Conservation (phyloP, 257 asterid species). For the Primulina huaijiensis region DNA sequence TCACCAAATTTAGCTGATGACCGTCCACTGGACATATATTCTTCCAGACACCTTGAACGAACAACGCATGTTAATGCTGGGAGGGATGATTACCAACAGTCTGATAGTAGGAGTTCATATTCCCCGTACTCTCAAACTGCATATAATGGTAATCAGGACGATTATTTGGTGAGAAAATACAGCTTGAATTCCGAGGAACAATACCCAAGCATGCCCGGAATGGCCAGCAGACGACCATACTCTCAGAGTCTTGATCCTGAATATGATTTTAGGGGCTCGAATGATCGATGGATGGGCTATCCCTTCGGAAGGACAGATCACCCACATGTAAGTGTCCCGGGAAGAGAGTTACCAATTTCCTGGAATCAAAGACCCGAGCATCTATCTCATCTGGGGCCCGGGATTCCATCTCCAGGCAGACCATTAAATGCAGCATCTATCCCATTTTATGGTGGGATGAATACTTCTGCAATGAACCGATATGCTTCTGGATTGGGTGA, state of each 20-base stretch:
- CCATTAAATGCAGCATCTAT: slow-evolving; percentile 12
- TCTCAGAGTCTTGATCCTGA: slow-evolving; percentile 31
- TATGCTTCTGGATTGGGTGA: slow-evolving; percentile 59
- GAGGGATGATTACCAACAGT: slow-evolving; percentile 33
- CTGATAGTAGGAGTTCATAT: slow-evolving; percentile 20
- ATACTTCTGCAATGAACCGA: slow-evolving; percentile 40
- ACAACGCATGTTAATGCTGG: slow-evolving; percentile 22
- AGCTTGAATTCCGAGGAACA: slow-evolving; percentile 28
- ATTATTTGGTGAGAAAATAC: slow-evolving; percentile 32
- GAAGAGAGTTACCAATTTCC: slow-evolving; percentile 27
- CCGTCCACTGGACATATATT: slow-evolving; percentile 14
- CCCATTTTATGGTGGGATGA: slow-evolving; percentile 28
- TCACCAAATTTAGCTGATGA: slow-evolving; percentile 24
- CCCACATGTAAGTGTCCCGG: slow-evolving; percentile 25
- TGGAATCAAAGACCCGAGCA: slow-evolving; percentile 20
- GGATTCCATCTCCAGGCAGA: slow-evolving; percentile 19
- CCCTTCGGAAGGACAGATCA: slow-evolving; percentile 28
- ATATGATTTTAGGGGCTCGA: slow-evolving; percentile 25
- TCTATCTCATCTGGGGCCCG: slow-evolving; percentile 15
- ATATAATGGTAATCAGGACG: slow-evolving; percentile 23
- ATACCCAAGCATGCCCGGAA: slow-evolving; percentile 20
- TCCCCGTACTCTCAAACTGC: slow-evolving; percentile 26
- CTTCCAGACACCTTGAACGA: slow-evolving; percentile 26
- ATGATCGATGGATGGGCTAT: slow-evolving; percentile 28
- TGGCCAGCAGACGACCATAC: slow-evolving; percentile 26